Base-by-base conservation (phyloP, 2,329 filamentous ascomycete genomes). In the Pseudonectria foliicola region DNA sequence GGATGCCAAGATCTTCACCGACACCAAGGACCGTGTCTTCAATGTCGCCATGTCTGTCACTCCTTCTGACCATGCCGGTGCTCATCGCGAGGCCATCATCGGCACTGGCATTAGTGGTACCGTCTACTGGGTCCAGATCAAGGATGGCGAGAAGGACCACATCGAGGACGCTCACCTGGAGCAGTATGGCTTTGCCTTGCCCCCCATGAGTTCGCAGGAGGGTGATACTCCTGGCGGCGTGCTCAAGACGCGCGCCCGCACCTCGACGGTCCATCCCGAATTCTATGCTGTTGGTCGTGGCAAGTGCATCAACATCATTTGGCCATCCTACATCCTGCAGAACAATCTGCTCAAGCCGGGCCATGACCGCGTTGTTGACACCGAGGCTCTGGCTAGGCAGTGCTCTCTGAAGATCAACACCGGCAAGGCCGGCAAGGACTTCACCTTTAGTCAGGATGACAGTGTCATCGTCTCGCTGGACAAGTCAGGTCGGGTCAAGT, bases 361-460 rank as follows among this genome's bases (percentile, higher is more conserved):
- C 18, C 73, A 77, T 46, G 77, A 80, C 48, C 76, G 77, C 28
- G 67, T 80, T 34, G 87, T 95, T 42, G 85, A 95, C 56, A 92
- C 85, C 0, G 88, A 95, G 57, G 84, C 80, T 54, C 87, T 94
- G 44, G 77, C 92, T 46, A 81, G 82, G 55, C 83, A 95, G 56
- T 89, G 85, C 54, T 85, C 85, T 31, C 69, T 96, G 46, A 93
- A 89, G 63, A 95, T 98, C 62, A 87, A 90, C 49, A 96, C 89
- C 43, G 92, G 90, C 49, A 98, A 98, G 68, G 90, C 92, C 46
- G 92, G 89, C 44, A 98, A 98, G 62, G 92, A 98, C 60, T 98
- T 98, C 59, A 84, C 82, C 30, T 98, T 98, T 64, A 95, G 90
- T 61, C 89, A 94, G 59, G 92, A 98, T 59, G 92, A 98, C 60